Conservation (phyloP, 1,284 basidiomycete species). For the Fomitopsis schrenkii region DNA sequence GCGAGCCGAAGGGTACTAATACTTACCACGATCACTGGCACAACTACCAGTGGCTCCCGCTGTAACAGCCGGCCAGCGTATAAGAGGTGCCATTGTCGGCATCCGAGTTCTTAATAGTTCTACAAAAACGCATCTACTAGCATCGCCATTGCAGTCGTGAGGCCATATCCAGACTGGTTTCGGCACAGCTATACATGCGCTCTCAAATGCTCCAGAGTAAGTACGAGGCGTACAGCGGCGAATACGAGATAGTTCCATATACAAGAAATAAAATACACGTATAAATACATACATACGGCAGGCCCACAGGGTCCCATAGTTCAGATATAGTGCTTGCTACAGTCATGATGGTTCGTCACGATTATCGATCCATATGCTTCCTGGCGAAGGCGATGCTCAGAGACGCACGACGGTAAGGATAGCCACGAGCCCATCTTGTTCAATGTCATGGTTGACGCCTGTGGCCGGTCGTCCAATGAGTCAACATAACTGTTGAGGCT, state of each 20-base stretch:
- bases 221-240: background rate
- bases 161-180: no score
- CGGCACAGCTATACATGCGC: no score
- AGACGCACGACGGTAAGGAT: constrained; percentile 60
- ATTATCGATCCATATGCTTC: background rate
- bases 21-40: no score
- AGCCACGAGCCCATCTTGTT: constrained; percentile 76
- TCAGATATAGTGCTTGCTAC: background rate
- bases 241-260: background rate
- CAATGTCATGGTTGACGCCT: constrained; percentile 78
- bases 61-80: no score
- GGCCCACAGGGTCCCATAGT: background rate
- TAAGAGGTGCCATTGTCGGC: no score
- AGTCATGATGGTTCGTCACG: background rate
- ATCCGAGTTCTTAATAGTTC: no score
- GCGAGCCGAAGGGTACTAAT: no score
- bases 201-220: background rate
- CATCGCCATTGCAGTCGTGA: no score
- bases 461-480: background rate
- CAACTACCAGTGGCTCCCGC: no score
- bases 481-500: background rate
- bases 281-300: background rate
- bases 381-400: constrained; percentile 15
- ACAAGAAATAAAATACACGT: background rate
- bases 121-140: no score